Evolutionary conservation across 1,139 yeast species (phyloP).

Genomic region (Protomyces pachydermus): DNA sequence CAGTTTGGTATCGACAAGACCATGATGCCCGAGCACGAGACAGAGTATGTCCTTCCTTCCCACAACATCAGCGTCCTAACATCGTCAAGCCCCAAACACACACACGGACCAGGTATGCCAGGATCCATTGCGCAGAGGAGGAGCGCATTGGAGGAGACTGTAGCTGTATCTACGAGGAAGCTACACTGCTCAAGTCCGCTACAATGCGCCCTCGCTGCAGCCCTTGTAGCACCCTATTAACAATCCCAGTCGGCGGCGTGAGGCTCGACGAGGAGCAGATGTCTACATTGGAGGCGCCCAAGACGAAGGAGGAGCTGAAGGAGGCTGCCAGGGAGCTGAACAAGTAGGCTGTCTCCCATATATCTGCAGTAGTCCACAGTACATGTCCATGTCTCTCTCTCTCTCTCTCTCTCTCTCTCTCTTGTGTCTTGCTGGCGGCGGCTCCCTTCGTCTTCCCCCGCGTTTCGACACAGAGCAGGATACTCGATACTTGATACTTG

Average conservation of each 20-base stretch:
- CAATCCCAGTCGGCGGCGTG: neutral
- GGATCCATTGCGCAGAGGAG: neutral
- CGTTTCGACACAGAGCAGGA: neutral
- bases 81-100: slow-evolving; percentile 10
- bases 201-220: too few relatives aligned
- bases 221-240: too few relatives aligned
- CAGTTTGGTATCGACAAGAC: slow-evolving; percentile 26
- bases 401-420: neutral
- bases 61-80: neutral
- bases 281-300: slow-evolving; percentile 20
- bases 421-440: neutral
- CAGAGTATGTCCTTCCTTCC: neutral
- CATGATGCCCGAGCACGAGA: slow-evolving; percentile 26
- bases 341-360: neutral
- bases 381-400: neutral
- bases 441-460: neutral
- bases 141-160: too few relatives aligned
- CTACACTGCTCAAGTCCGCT: too few relatives aligned
- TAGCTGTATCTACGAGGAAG: too few relatives aligned
- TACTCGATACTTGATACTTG: neutral
- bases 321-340: slow-evolving; percentile 13
- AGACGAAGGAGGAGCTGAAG: slow-evolving; percentile 23
- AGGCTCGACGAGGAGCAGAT: slow-evolving; percentile 10
- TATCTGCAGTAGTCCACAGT: neutral
- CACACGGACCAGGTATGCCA: slow-evolving; percentile 12